Evolutionary conservation across 768 basidiomycete genomes (phyloP).

Genomic region (Podaxis sp.): DNA sequence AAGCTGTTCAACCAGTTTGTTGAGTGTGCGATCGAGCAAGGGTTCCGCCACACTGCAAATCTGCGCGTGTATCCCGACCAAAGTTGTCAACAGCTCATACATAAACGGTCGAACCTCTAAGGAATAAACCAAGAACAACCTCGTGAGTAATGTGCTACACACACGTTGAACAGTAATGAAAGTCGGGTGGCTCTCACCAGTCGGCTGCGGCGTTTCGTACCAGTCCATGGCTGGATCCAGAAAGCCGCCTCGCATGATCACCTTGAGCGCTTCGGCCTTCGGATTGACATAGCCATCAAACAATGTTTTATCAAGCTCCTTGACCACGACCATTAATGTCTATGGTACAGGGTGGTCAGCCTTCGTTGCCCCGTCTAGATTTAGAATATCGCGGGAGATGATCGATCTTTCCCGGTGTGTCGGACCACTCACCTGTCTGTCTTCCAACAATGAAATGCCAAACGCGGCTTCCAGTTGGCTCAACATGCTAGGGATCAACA

Average conservation of each 20-base stretch:
- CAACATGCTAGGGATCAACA: slow-evolving; percentile 75
- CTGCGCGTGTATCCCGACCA: slow-evolving; percentile 91
- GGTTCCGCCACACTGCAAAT: slow-evolving; percentile 76
- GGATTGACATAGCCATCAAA: slow-evolving; percentile 87
- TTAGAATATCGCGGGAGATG: slow-evolving; percentile 10
- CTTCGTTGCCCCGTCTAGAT: neutral
- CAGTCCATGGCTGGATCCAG: slow-evolving; percentile 83
- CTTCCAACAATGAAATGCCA: slow-evolving; percentile 64
- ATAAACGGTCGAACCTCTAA: slow-evolving; percentile 91
- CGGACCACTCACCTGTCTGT: slow-evolving; percentile 49
- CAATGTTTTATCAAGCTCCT: slow-evolving; percentile 81
- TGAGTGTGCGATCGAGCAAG: slow-evolving; percentile 78
- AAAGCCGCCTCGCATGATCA: slow-evolving; percentile 75
- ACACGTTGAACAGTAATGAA: slow-evolving; percentile 1
- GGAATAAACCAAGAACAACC: neutral
- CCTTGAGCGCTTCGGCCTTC: slow-evolving; percentile 63
- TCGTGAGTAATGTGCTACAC: slow-evolving; percentile 9
- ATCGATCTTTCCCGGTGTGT: slow-evolving; percentile 10
- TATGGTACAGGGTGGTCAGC: slow-evolving; percentile 23
- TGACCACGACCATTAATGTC: slow-evolving; percentile 73
- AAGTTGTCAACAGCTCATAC: slow-evolving; percentile 80
- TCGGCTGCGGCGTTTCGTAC: slow-evolving; percentile 91
- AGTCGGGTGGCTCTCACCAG: slow-evolving; percentile 45
- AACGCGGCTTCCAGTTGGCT: slow-evolving; percentile 75
- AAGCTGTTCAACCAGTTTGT: slow-evolving; percentile 75